These are phyloP conservation scores for Aspergillus spinulosporus DNA, from an alignment of 2,329 filamentous ascomycete species.

Conservation along the genomic window DNA sequence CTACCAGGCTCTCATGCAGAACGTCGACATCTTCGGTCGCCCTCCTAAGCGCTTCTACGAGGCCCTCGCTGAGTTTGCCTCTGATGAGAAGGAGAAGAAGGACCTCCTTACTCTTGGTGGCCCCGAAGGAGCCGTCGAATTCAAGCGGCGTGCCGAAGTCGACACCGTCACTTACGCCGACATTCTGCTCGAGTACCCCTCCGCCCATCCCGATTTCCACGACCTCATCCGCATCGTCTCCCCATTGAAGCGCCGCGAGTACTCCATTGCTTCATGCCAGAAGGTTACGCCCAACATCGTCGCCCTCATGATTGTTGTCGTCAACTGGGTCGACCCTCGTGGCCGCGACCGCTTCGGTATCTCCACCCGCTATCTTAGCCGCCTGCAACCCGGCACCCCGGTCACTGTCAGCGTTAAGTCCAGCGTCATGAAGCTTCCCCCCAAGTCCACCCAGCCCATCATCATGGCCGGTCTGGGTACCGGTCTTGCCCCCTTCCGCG, in stretches of 20 bases:
- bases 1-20: constrained; percentile 87
- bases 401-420: constrained; percentile 95
- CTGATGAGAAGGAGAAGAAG: constrained; percentile 77
- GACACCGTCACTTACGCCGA: constrained; percentile 92
- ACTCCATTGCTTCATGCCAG: constrained; percentile 98
- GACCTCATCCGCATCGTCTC: constrained; percentile 84
- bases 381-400: constrained; percentile 70
- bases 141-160: constrained; percentile 87
- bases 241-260: constrained; percentile 94
- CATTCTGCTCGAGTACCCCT: constrained; percentile 82
- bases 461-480: constrained; percentile 99
- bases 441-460: constrained; percentile 81
- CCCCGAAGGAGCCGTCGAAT: constrained; percentile 78
- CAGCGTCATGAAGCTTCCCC: constrained; percentile 97
- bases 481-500: constrained; percentile 96
- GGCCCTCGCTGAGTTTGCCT: constrained; percentile 79
- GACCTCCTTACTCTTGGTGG: constrained; percentile 74
- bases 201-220: constrained; percentile 83
- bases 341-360: constrained; percentile 90
- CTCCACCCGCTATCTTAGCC: constrained; percentile 84
- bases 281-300: constrained; percentile 89
- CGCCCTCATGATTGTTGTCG: constrained; percentile 93
- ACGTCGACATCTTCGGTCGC: constrained; percentile 94
- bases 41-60: constrained; percentile 99
- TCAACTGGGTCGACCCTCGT: constrained; percentile 87